These are phyloP conservation scores for Phytophthora vignae DNA, from an alignment of 352 stramenopile genomes.

Conservation along the genomic window DNA sequence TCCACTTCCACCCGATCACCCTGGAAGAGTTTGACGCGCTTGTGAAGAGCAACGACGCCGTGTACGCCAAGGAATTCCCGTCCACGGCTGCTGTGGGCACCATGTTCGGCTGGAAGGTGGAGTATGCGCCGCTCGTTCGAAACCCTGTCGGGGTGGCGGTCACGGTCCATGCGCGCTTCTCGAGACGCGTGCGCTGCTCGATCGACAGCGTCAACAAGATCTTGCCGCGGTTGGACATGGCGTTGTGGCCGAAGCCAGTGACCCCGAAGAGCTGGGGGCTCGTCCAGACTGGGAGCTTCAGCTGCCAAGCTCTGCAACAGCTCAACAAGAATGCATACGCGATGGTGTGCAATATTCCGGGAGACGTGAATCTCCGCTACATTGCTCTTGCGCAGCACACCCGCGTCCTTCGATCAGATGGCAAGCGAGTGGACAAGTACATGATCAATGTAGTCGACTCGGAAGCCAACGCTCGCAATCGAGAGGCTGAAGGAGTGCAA, in stretches of 20 bases:
- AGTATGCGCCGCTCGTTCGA: constrained; percentile 6
- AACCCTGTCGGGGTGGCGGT: not conserved
- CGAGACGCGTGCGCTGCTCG: not conserved
- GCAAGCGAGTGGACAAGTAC: not conserved
- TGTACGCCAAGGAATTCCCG: not conserved
- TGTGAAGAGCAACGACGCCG: not conserved
- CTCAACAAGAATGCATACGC: not conserved
- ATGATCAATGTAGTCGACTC: not conserved
- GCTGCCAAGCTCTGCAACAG: not conserved
- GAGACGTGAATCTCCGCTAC: not conserved
- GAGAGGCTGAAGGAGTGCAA: not conserved
- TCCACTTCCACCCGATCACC: constrained; percentile 12
- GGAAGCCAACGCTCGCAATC: not conserved
- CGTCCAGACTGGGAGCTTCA: not conserved
- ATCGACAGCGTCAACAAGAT: not conserved
- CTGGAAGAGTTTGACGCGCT: not conserved
- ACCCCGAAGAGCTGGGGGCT: not conserved
- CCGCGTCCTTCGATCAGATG: not conserved
- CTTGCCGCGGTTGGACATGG: not conserved
- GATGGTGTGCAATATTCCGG: not conserved
- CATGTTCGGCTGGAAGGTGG: constrained; percentile 13
- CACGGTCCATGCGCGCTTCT: constrained; percentile 1
- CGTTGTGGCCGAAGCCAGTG: not conserved
- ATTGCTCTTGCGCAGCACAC: not conserved
- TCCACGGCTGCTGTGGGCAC: constrained; percentile 4